These are phyloP conservation scores for Ascochyta rabiei DNA, from an alignment of 2,329 filamentous ascomycete genomes.

Conservation along the genomic window DNA sequence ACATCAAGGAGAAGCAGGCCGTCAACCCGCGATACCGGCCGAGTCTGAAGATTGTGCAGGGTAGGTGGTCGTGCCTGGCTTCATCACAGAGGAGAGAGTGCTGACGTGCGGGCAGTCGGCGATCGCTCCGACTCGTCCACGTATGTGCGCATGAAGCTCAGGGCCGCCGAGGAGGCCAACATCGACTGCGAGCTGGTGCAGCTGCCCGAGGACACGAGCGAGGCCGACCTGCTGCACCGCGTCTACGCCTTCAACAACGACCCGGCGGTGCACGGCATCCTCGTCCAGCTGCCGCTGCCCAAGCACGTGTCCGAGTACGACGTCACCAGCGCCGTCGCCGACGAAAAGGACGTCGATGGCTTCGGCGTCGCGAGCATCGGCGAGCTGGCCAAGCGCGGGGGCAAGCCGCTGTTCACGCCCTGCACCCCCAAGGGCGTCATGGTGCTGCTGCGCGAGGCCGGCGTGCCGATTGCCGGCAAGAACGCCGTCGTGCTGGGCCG, in stretches of 20 bases:
- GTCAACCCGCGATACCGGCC: slow-evolving; percentile 87
- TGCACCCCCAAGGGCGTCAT: slow-evolving; percentile 98
- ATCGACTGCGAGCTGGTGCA: slow-evolving; percentile 88
- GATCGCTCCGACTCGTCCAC: slow-evolving; percentile 92
- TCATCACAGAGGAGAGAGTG: not conserved
- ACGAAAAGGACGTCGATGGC: slow-evolving; percentile 97
- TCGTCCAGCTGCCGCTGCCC: slow-evolving; percentile 92
- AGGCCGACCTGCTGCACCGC: slow-evolving; percentile 83
- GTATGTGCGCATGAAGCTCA: slow-evolving; percentile 99
- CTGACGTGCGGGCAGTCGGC: slow-evolving; percentile 66
- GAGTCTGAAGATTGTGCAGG: slow-evolving; percentile 92
- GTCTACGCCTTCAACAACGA: slow-evolving; percentile 87
- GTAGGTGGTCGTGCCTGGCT: slow-evolving; percentile 56
- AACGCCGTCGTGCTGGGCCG: slow-evolving; percentile 92
- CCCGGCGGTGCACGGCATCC: slow-evolving; percentile 82
- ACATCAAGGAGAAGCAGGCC: slow-evolving; percentile 83
- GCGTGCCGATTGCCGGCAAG: slow-evolving; percentile 84
- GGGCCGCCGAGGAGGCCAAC: slow-evolving; percentile 93
- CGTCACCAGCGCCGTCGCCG: slow-evolving; percentile 86
- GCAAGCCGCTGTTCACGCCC: slow-evolving; percentile 84
- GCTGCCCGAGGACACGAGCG: slow-evolving; percentile 78
- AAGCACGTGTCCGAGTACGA: slow-evolving; percentile 87
- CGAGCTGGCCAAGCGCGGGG: slow-evolving; percentile 93
- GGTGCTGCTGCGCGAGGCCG: slow-evolving; percentile 83
- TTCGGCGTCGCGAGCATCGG: slow-evolving; percentile 95